These are phyloP conservation scores for Paramecium pentaurelia DNA, from an alignment of 73 alveolate species.

Conservation along the genomic window DNA sequence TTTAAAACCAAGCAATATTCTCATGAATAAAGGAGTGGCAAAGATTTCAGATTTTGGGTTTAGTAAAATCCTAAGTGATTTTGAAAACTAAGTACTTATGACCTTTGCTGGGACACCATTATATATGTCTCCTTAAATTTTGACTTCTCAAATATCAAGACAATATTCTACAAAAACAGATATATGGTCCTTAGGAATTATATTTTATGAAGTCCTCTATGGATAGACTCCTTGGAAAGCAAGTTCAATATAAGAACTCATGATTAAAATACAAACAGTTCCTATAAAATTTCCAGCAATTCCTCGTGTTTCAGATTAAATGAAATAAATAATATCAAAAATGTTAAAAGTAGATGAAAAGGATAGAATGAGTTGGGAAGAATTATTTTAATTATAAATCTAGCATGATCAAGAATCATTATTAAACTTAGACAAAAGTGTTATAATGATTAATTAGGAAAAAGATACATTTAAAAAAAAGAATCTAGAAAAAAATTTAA, in stretches of 20 bases:
- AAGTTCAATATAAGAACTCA: not conserved
- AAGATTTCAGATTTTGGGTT: constrained; percentile 73
- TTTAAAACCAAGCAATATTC: constrained; percentile 73
- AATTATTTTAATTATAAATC: not conserved
- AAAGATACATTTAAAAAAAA: not conserved
- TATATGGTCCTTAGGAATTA: constrained; percentile 28
- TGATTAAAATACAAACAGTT: not conserved
- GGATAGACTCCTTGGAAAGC: constrained; percentile 13
- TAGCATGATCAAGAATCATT: not conserved
- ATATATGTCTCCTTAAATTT: constrained; percentile 4
- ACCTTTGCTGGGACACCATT: constrained; percentile 16
- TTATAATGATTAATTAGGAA: not conserved
- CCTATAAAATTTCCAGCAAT: not conserved
- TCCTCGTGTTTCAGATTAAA: not conserved
- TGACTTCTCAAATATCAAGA: not conserved
- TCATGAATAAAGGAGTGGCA: constrained; percentile 57
- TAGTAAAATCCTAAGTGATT: not conserved
- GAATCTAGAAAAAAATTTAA: not conserved
- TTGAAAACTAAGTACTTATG: not conserved
- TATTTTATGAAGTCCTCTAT: constrained; percentile 18
- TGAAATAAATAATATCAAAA: not conserved
- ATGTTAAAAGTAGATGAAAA: constrained; percentile 1
- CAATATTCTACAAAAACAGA: not conserved
- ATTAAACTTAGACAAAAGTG: not conserved
- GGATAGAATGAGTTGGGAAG: constrained; percentile 39